These are phyloP conservation scores for Xenoacremonium recifei DNA, from an alignment of 2,329 filamentous ascomycete species.

Conservation along the genomic window DNA sequence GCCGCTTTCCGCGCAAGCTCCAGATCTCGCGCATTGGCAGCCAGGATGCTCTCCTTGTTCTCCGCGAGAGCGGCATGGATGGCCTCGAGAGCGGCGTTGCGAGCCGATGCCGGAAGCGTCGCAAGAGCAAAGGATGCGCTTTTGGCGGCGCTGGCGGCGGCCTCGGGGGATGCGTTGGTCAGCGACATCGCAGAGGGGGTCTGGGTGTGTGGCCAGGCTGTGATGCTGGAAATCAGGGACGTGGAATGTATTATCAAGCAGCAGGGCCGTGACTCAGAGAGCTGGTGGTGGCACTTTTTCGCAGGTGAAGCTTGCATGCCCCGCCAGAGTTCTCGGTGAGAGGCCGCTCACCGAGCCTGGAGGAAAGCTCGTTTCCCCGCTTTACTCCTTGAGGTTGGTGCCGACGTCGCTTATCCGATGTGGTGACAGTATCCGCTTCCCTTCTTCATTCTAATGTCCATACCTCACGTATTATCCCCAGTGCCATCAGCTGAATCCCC, in stretches of 20 bases:
- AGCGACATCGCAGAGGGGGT: conserved; percentile 77
- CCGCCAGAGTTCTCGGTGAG: conserved; percentile 6
- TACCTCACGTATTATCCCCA: too few relatives aligned
- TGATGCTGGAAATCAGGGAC: too few relatives aligned
- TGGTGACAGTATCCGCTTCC: too few relatives aligned
- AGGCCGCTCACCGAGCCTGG: too few relatives aligned
- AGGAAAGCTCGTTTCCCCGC: too few relatives aligned
- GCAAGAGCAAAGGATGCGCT: conserved; percentile 80
- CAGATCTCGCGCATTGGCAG: conserved; percentile 83
- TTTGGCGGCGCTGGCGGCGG: conserved; percentile 77
- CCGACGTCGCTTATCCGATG: too few relatives aligned
- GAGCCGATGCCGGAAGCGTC: conserved; percentile 69
- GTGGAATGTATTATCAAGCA: conserved; percentile 81
- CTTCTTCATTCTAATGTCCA: too few relatives aligned
- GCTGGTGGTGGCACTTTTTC: conserved; percentile 6
- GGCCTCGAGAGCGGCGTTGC: conserved; percentile 81
- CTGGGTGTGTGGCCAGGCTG: too few relatives aligned
- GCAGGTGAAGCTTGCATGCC: neutral
- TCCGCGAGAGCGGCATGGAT: conserved; percentile 75
- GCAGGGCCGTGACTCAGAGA: conserved; percentile 51
- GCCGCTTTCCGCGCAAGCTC: conserved; percentile 71
- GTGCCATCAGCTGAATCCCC: too few relatives aligned
- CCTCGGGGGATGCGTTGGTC: conserved; percentile 76
- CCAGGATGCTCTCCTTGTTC: conserved; percentile 73
- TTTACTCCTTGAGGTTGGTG: too few relatives aligned